phyloP scores from a whole-genome alignment of 2,329 filamentous ascomycete genomes.

The Geosmithia flava region DNA sequence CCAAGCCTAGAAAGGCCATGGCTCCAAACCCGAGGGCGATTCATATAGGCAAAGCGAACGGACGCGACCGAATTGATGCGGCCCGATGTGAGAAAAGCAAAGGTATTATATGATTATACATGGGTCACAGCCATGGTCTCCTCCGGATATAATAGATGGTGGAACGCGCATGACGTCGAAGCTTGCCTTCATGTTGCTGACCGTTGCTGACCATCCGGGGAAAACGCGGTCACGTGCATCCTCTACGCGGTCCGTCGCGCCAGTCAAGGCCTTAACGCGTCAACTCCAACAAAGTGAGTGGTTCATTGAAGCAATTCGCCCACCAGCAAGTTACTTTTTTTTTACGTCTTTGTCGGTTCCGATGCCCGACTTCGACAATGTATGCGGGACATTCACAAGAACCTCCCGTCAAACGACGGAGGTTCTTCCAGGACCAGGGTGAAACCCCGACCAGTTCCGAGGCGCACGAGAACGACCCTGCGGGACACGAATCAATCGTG shows the following conservation, averaged over 20 bases:
- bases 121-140: background rate
- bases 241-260: slow-evolving; percentile 22
- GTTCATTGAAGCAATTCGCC: background rate
- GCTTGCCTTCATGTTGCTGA: background rate
- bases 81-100: background rate
- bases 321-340: background rate
- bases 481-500: slow-evolving; percentile 12
- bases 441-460: slow-evolving; percentile 12
- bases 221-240: slow-evolving; percentile 8
- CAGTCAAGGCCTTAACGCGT: slow-evolving; percentile 18
- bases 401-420: slow-evolving; percentile 31
- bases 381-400: slow-evolving; percentile 23
- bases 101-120: background rate
- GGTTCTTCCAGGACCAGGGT: slow-evolving; percentile 22
- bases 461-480: slow-evolving; percentile 9
- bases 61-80: background rate
- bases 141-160: background rate
- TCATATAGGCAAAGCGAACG: slow-evolving; percentile 17
- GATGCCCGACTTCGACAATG: slow-evolving; percentile 17
- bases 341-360: background rate
- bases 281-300: slow-evolving; percentile 13
- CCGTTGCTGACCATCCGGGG: background rate
- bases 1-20: slow-evolving; percentile 24
- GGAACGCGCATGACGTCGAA: background rate
- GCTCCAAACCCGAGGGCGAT: slow-evolving; percentile 20